phyloP scores from a whole-genome alignment of 331 rosid genomes.

The Erythrophleum ivorense region DNA sequence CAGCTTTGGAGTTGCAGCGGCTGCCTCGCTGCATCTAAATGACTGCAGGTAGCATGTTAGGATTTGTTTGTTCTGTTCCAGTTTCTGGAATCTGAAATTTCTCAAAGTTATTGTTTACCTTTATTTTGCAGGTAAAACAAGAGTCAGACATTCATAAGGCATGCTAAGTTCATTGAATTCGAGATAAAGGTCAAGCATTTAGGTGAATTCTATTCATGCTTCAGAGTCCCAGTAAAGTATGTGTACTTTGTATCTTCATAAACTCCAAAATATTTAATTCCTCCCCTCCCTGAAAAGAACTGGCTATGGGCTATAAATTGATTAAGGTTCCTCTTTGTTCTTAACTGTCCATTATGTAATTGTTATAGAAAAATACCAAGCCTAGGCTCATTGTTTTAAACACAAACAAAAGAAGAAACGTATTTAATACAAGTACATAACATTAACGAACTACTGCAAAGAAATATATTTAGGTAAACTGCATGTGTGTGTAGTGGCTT shows the following conservation, averaged over 20 bases:
- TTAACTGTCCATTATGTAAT: background rate
- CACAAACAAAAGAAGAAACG: background rate
- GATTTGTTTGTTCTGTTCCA: slow-evolving; percentile 28
- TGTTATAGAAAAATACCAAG: slow-evolving; percentile 13
- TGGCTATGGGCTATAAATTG: slow-evolving; percentile 6
- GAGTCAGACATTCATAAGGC: slow-evolving; percentile 10
- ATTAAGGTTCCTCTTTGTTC: slow-evolving; percentile 2
- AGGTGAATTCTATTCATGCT: slow-evolving; percentile 52
- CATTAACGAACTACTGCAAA: background rate
- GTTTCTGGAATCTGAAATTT: slow-evolving; percentile 14
- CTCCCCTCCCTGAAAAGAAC: slow-evolving; percentile 6
- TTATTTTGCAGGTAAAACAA: slow-evolving; percentile 40
- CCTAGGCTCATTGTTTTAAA: slow-evolving; percentile 10
- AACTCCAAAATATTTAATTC: slow-evolving; percentile 28
- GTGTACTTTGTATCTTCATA: slow-evolving; percentile 47
- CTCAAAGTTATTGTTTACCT: slow-evolving; percentile 29
- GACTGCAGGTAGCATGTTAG: slow-evolving; percentile 34
- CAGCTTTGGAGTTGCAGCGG: slow-evolving; percentile 88
- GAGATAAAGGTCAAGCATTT: slow-evolving; percentile 29
- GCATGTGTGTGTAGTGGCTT: background rate
- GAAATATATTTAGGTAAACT: background rate
- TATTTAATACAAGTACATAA: background rate
- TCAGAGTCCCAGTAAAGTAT: slow-evolving; percentile 44
- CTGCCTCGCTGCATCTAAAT: slow-evolving; percentile 87
- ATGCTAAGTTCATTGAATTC: slow-evolving; percentile 24